phyloP scores from a whole-genome alignment of 257 asterid species.

The Solanum pennellii region DNA sequence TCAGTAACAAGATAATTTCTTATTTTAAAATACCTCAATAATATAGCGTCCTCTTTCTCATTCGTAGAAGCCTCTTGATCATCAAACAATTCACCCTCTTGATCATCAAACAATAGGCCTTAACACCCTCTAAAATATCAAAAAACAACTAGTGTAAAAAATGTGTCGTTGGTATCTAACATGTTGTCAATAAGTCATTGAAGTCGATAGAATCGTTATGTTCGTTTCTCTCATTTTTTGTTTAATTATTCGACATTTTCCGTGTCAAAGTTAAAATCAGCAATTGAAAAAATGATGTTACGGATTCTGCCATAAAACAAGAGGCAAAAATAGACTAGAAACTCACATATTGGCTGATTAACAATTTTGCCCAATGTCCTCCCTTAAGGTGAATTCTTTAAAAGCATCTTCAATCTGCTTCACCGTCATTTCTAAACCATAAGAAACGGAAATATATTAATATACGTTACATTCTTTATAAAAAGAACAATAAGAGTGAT shows the following conservation, averaged over 20 bases:
- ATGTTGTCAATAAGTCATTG: too few relatives aligned
- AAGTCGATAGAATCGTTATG: slow-evolving; percentile 40
- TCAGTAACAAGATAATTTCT: neutral
- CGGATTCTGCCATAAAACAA: neutral
- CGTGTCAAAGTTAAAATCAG: neutral
- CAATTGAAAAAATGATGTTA: neutral
- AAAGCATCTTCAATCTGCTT: slow-evolving; percentile 94
- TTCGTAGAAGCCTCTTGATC: neutral
- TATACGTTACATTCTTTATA: neutral
- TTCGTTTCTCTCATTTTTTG: slow-evolving; percentile 44
- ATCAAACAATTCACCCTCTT: neutral
- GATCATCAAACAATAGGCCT: too few relatives aligned
- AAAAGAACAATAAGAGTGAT: neutral
- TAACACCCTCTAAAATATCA: too few relatives aligned
- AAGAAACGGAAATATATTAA: neutral
- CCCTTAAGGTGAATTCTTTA: slow-evolving; percentile 83
- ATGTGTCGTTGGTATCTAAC: too few relatives aligned
- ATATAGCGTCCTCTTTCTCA: neutral
- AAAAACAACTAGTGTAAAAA: too few relatives aligned
- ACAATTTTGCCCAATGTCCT: slow-evolving; percentile 63
- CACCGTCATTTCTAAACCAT: slow-evolving; percentile 56
- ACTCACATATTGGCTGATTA: slow-evolving; percentile 89
- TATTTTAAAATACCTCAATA: neutral
- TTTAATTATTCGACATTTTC: neutral
- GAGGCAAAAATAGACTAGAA: neutral